phyloP scores from a whole-genome alignment of 2,329 filamentous ascomycete genomes.

The Colletotrichum liriopes region DNA sequence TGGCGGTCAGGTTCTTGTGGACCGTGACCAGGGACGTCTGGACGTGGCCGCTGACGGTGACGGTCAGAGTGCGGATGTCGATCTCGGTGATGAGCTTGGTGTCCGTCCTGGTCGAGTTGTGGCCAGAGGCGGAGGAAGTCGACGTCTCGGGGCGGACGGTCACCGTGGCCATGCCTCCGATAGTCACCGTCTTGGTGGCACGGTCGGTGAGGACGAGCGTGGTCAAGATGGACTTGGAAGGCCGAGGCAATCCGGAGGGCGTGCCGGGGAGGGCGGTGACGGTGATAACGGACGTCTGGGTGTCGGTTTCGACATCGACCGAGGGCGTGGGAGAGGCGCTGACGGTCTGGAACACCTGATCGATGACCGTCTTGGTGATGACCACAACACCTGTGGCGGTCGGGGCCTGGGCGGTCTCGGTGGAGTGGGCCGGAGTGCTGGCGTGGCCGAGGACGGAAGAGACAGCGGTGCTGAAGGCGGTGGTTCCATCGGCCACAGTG shows the following conservation, averaged over 20 bases:
- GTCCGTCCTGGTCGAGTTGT: slow-evolving; percentile 44
- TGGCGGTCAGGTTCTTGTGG: slow-evolving; percentile 50
- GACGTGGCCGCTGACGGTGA: slow-evolving; percentile 44
- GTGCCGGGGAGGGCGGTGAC: slow-evolving; percentile 18
- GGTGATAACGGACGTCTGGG: slow-evolving; percentile 12
- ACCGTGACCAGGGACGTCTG: slow-evolving; percentile 26
- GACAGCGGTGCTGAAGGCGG: slow-evolving; percentile 34
- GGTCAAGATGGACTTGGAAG: slow-evolving; percentile 28
- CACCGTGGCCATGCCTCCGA: slow-evolving; percentile 28
- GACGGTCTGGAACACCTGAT: slow-evolving; percentile 32
- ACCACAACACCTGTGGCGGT: not conserved
- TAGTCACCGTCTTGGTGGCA: slow-evolving; percentile 39
- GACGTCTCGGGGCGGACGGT: slow-evolving; percentile 28
- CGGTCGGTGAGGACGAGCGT: slow-evolving; percentile 35
- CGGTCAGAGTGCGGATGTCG: slow-evolving; percentile 49
- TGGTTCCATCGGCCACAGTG: slow-evolving; percentile 31
- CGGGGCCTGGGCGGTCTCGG: slow-evolving; percentile 12
- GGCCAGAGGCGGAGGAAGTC: slow-evolving; percentile 37
- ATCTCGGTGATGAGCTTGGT: slow-evolving; percentile 50
- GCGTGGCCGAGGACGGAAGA: slow-evolving; percentile 24
- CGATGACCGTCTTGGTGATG: slow-evolving; percentile 26
- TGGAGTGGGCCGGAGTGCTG: slow-evolving; percentile 10
- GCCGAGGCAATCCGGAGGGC: not conserved
- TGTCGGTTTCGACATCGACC: slow-evolving; percentile 7
- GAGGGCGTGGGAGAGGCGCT: slow-evolving; percentile 11